Percentiles rank a stretch among this genome's conserved stretches.
Evolutionary conservation across 768 basidiomycete genomes (phyloP).

Genomic region (Auricularia cornea): DNA sequence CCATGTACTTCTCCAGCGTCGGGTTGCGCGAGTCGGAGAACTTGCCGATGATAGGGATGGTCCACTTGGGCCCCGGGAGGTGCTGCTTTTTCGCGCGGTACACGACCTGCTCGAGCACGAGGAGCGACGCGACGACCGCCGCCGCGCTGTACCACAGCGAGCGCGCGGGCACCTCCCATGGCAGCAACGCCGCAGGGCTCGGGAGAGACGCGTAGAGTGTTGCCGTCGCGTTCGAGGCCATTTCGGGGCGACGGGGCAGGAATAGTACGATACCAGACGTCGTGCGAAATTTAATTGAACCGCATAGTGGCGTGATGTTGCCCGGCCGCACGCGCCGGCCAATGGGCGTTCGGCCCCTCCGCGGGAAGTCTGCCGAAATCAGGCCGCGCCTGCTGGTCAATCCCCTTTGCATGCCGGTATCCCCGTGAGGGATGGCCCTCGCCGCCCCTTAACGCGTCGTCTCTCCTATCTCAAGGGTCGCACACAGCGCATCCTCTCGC

Average conservation of each 20-base stretch:
- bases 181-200: neutral
- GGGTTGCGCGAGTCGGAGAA: constrained; percentile 90
- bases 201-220: neutral
- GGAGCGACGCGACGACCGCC: constrained; percentile 62
- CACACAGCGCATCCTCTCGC: no score
- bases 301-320: neutral
- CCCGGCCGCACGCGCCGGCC: neutral
- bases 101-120: constrained; percentile 78
- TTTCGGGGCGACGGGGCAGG: neutral
- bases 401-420: no score
- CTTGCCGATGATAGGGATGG: constrained; percentile 95
- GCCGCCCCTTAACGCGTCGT: no score
- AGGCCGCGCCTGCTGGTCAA: no score
- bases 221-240: neutral
- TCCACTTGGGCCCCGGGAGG: constrained; percentile 84
- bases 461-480: no score
- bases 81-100: constrained; percentile 85
- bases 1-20: constrained; percentile 84
- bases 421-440: no score
- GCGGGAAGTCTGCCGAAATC: no score
- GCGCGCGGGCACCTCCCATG: neutral
- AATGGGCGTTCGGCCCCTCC: no score
- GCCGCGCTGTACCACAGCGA: constrained; percentile 37
- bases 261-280: neutral
- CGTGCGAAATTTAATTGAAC: neutral